phyloP scores from a whole-genome alignment of 371 early-diverging fungal genomes.

The Mortierella sp. region DNA sequence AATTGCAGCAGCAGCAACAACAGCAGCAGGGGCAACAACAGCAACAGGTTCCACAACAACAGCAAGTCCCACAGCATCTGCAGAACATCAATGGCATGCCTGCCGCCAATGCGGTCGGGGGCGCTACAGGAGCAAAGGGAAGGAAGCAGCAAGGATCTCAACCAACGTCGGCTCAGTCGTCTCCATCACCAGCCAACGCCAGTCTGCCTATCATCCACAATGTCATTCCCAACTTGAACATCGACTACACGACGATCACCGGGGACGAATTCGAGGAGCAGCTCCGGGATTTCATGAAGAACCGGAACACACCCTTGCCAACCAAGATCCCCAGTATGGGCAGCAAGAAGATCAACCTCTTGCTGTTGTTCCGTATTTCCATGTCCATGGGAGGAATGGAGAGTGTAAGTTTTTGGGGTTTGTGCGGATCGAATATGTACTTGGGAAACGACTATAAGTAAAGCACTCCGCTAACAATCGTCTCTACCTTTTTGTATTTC shows the following conservation, averaged over 20 bases:
- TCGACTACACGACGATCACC: slow-evolving; percentile 46
- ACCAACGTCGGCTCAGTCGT: slow-evolving; percentile 48
- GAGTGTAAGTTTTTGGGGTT: slow-evolving; percentile 28
- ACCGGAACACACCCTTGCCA: slow-evolving; percentile 43
- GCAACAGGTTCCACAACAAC: slow-evolving; percentile 33
- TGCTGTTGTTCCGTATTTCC: slow-evolving; percentile 46
- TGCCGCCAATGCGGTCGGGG: slow-evolving; percentile 29
- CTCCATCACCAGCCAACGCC: slow-evolving; percentile 44
- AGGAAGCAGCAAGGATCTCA: slow-evolving; percentile 46
- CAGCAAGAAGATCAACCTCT: slow-evolving; percentile 53
- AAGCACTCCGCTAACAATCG: neutral
- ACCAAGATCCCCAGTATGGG: slow-evolving; percentile 57
- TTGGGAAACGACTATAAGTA: too few relatives aligned
- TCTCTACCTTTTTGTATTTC: neutral
- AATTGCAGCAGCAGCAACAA: slow-evolving; percentile 26
- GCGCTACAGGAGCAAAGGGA: slow-evolving; percentile 21
- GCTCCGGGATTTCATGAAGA: slow-evolving; percentile 50
- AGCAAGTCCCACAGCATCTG: slow-evolving; percentile 37
- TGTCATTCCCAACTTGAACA: slow-evolving; percentile 45
- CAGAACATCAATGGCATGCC: slow-evolving; percentile 40
- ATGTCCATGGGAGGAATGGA: slow-evolving; percentile 58
- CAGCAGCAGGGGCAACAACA: slow-evolving; percentile 26
- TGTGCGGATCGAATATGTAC: too few relatives aligned
- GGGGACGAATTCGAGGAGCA: slow-evolving; percentile 55
- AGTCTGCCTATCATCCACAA: slow-evolving; percentile 42